phyloP scores from a whole-genome alignment of 495 filamentous ascomycete genomes.

The Daldinia decipiens region DNA sequence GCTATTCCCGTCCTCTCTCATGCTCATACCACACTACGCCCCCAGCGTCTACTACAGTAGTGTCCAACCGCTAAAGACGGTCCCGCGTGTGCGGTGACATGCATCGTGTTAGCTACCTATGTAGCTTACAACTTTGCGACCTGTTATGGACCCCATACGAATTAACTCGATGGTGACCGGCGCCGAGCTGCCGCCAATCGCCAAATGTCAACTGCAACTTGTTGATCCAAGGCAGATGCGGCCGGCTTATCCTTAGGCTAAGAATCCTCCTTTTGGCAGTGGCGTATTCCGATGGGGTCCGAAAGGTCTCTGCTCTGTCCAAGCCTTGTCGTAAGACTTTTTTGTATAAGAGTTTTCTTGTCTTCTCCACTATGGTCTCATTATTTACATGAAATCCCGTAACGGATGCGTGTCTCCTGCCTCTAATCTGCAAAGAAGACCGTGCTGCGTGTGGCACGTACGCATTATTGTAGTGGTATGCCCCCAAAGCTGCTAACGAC shows the following conservation, averaged over 20 bases:
- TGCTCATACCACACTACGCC: slow-evolving; percentile 20
- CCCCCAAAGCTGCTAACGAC: background rate
- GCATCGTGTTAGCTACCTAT: slow-evolving; percentile 17
- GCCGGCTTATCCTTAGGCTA: slow-evolving; percentile 19
- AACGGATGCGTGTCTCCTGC: background rate
- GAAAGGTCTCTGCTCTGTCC: background rate
- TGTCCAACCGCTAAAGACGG: slow-evolving; percentile 40
- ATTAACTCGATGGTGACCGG: background rate
- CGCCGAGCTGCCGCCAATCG: slow-evolving; percentile 15
- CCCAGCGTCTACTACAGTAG: slow-evolving; percentile 17
- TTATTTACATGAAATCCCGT: slow-evolving; percentile 9
- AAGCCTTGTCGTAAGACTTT: slow-evolving; percentile 18
- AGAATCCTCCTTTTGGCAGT: slow-evolving; percentile 3
- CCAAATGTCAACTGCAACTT: slow-evolving; percentile 3
- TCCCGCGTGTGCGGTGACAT: slow-evolving; percentile 17
- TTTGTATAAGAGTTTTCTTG: background rate
- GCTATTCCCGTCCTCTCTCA: slow-evolving; percentile 26
- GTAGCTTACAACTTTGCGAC: background rate
- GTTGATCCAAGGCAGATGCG: slow-evolving; percentile 19
- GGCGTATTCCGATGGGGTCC: slow-evolving; percentile 12
- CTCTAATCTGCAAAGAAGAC: slow-evolving; percentile 12
- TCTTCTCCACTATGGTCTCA: slow-evolving; percentile 25
- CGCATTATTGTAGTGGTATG: background rate
- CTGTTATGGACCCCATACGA: background rate
- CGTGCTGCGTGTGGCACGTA: slow-evolving; percentile 14